These are phyloP conservation scores for Penicillium arizonense DNA, from an alignment of 495 filamentous ascomycete genomes.

Conservation along the genomic window DNA sequence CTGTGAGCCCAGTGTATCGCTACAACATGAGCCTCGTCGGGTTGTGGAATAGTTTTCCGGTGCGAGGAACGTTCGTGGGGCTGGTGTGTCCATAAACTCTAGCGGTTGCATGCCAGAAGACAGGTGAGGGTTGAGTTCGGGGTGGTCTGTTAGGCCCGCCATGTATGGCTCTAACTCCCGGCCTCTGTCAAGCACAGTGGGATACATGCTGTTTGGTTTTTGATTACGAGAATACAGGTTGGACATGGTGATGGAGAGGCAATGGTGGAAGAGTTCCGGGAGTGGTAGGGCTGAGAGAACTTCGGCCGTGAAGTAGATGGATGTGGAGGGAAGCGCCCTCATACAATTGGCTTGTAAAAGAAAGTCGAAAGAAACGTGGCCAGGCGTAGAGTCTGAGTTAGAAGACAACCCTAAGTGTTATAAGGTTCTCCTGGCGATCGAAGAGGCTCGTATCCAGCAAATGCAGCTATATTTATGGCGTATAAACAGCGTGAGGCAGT, in stretches of 20 bases:
- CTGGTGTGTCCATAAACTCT: slow-evolving; percentile 4
- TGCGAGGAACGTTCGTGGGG: slow-evolving; percentile 11
- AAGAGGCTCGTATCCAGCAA: not conserved
- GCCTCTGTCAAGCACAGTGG: slow-evolving; percentile 4
- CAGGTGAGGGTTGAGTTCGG: slow-evolving; percentile 8
- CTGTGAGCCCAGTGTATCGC: slow-evolving; percentile 19
- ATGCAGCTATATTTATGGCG: not conserved
- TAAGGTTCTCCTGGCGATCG: not conserved
- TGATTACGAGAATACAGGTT: slow-evolving; percentile 3
- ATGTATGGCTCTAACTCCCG: slow-evolving; percentile 1
- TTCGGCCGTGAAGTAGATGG: too few relatives aligned
- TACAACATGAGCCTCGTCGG: slow-evolving; percentile 14
- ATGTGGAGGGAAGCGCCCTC: not conserved
- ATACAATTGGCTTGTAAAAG: not conserved
- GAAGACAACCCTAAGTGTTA: slow-evolving; percentile 1
- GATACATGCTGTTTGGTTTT: not conserved
- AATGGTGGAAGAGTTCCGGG: too few relatives aligned
- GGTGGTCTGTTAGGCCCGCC: slow-evolving; percentile 15
- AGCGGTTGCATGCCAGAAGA: slow-evolving; percentile 9
- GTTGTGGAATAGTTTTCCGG: slow-evolving; percentile 17
- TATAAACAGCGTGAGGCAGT: slow-evolving; percentile 17
- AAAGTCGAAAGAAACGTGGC: not conserved
- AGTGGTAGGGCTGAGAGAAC: too few relatives aligned
- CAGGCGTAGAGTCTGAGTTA: not conserved
- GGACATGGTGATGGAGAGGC: not conserved